Percentiles rank a stretch among this genome's conserved stretches.
These are phyloP conservation scores for Candida quercuum DNA, from an alignment of 805 yeast species.

Conservation along the genomic window DNA sequence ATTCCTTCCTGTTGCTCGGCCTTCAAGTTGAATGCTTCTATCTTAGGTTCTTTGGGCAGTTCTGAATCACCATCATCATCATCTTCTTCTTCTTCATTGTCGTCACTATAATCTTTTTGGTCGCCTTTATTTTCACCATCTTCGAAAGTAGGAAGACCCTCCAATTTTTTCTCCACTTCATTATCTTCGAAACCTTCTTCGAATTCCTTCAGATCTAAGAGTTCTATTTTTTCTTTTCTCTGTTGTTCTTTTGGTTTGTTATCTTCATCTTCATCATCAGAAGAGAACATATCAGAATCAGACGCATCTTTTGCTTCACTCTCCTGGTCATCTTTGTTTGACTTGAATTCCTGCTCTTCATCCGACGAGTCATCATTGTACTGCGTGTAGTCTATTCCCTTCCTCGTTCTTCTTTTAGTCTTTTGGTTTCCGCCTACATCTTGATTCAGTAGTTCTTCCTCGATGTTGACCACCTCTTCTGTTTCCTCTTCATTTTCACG, in stretches of 20 bases:
- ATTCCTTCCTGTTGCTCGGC: slow-evolving; percentile 54
- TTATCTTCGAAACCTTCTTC: slow-evolving; percentile 24
- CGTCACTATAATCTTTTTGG: slow-evolving; percentile 14
- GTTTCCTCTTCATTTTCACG: slow-evolving; percentile 10
- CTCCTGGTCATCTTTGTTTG: slow-evolving; percentile 28
- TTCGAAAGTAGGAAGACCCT: too few relatives aligned
- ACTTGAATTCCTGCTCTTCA: slow-evolving; percentile 22
- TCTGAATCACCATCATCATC: slow-evolving; percentile 9
- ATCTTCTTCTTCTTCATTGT: slow-evolving; percentile 13
- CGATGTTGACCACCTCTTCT: too few relatives aligned
- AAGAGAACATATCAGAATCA: slow-evolving; percentile 17
- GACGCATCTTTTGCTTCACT: slow-evolving; percentile 18
- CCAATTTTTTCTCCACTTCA: slow-evolving; percentile 9
- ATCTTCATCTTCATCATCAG: slow-evolving; percentile 19
- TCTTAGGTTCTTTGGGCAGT: slow-evolving; percentile 33
- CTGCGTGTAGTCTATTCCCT: slow-evolving; percentile 12
- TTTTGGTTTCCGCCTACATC: slow-evolving; percentile 19
- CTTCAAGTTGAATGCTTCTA: slow-evolving; percentile 60
- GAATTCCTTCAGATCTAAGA: slow-evolving; percentile 33
- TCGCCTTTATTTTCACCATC: slow-evolving; percentile 19
- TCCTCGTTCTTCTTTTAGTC: slow-evolving; percentile 7
- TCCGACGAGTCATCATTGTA: slow-evolving; percentile 29
- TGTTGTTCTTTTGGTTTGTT: slow-evolving; percentile 2
- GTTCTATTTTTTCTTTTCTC: slow-evolving; percentile 13
- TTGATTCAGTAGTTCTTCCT: slow-evolving; percentile 19